Conservation (phyloP, 257 asterid genomes). For the Nicotiana sylvestris region DNA sequence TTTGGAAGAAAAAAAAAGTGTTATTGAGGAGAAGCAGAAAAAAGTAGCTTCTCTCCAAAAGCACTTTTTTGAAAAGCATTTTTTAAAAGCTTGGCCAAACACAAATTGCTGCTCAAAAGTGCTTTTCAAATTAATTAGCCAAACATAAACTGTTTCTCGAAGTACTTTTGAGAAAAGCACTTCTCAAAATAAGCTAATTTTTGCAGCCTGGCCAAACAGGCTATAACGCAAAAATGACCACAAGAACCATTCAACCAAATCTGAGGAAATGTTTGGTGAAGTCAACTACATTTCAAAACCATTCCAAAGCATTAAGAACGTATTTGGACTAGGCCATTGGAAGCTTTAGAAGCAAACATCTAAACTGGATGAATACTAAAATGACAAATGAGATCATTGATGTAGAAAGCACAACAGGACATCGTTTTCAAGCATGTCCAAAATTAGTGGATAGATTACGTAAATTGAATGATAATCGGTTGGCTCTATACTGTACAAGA, state of each 20-base stretch:
- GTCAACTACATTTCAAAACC: not conserved
- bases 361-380: not conserved
- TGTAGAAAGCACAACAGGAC: not conserved
- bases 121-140: too few relatives aligned
- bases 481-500: not conserved
- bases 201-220: too few relatives aligned
- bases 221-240: not conserved
- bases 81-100: too few relatives aligned
- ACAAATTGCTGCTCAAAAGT: too few relatives aligned
- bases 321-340: not conserved
- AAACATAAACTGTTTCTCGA: too few relatives aligned
- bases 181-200: too few relatives aligned
- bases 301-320: not conserved
- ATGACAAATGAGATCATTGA: not conserved
- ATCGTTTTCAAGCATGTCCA: not conserved
- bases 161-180: too few relatives aligned
- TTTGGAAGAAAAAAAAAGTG: too few relatives aligned
- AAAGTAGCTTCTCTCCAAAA: too few relatives aligned
- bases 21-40: too few relatives aligned
- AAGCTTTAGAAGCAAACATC: not conserved
- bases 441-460: not conserved
- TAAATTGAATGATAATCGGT: not conserved
- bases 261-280: not conserved
- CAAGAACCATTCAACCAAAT: not conserved
- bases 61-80: too few relatives aligned